Base-by-base conservation (phyloP, 2,329 filamentous ascomycete genomes). In the Purpureocillium takamizusanense region DNA sequence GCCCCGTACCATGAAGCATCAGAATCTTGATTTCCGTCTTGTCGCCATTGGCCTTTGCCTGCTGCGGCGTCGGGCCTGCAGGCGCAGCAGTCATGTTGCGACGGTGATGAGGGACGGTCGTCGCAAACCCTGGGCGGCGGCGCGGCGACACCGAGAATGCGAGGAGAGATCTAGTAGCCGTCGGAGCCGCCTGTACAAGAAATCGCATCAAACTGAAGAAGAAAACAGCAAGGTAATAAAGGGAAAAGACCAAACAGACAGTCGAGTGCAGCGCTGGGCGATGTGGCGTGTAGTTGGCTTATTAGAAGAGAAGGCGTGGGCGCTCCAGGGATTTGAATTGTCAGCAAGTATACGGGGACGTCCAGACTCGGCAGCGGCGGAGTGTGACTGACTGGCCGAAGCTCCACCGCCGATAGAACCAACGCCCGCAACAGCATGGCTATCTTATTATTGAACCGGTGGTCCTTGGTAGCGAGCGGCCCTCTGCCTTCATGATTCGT, bases 1-100 rank as follows among this genome's bases (percentile, higher is more conserved):
- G 21, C 5, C 6, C 21, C 61, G 39, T 57, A 79, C 77, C 84
- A 52, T 89, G 84, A 21, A 89, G 71, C 82, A 88, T 86, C 33
- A 89, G 68, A 46, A 89, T 80, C 60, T 80, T 86, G 41, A 81
- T 50, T 38, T 72, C 63, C 39, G 57, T 69, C 59, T 71, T 74
- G 18, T 40, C 50, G 30, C 51, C 59, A 39, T 57, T 58, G 42
- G 55, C 51, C 40, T 55, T 57, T 4, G 54, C 42, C 41, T 56
- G 55, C 37, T 53, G 55, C 35, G 48, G 46, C 31, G 42, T 43
- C 4, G 41, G 31, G 42, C 42, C 46, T 35, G 50, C 44, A 18
- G 50, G 43, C 40, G 43, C 34, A 15, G 49, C 46, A 14, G 57
- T 46, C 58, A 60, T 58, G 37, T 42, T 46, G 44, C 50, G 45